Conservation (phyloP, 2,329 filamentous ascomycete species). For the Rhinocladiella mackenziei region DNA sequence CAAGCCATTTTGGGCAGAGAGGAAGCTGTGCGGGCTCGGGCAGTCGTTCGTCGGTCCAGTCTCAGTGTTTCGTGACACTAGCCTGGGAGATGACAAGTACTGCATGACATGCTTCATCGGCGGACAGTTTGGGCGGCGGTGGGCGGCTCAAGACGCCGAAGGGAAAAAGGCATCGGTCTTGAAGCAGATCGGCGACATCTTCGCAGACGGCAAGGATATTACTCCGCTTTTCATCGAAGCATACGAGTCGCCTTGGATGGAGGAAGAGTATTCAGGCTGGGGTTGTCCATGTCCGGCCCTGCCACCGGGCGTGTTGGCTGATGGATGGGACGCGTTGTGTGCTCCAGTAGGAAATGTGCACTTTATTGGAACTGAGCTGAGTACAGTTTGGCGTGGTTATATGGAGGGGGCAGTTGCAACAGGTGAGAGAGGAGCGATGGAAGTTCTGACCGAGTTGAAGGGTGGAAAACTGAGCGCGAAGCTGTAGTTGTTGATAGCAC, state of each 20-base stretch:
- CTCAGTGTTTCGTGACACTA: constrained; percentile 40
- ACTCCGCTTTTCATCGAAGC: constrained; percentile 22
- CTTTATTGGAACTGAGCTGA: constrained; percentile 55
- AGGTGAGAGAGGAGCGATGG: constrained; percentile 46
- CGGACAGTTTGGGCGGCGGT: constrained; percentile 36
- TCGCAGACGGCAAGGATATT: constrained; percentile 24
- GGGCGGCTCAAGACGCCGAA: constrained; percentile 31
- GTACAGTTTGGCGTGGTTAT: constrained; percentile 53
- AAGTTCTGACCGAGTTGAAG: constrained; percentile 40
- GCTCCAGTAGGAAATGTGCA: constrained; percentile 43
- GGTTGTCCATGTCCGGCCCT: constrained; percentile 42
- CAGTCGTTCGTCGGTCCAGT: constrained; percentile 40
- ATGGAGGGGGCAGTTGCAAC: constrained; percentile 56
- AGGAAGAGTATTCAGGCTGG: constrained; percentile 38
- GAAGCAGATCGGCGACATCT: constrained; percentile 34
- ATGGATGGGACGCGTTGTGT: constrained; percentile 35
- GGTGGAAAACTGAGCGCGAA: constrained; percentile 7
- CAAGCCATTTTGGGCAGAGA: constrained; percentile 44
- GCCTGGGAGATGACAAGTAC: constrained; percentile 31
- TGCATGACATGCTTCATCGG: constrained; percentile 42
- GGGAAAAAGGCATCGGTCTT: constrained; percentile 31
- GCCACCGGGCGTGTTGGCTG: constrained; percentile 39
- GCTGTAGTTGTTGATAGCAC: constrained; percentile 11
- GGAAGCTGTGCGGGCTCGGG: constrained; percentile 38
- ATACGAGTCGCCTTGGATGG: constrained; percentile 37